Evolutionary conservation across 129 eudicot species (phyloP).

Genomic region (Erigeron canadensis): DNA sequence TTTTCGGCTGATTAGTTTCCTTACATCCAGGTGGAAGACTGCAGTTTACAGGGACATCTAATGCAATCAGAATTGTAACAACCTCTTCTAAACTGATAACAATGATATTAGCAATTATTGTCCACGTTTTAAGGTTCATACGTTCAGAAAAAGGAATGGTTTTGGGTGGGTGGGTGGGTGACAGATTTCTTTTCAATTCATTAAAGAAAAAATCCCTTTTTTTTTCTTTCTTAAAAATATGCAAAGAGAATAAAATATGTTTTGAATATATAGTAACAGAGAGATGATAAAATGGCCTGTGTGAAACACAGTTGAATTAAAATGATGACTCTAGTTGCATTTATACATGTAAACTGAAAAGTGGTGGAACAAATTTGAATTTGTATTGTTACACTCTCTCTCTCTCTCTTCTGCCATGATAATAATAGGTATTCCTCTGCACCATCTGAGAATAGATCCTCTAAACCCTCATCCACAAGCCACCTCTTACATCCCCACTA

Average conservation of each 20-base stretch:
- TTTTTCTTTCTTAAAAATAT: background rate
- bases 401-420: no score
- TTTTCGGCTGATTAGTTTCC: background rate
- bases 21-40: slow-evolving; percentile 62
- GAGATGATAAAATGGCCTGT: slow-evolving; percentile 21
- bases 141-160: background rate
- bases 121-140: slow-evolving; percentile 10
- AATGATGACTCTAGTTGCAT: background rate
- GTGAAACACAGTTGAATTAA: background rate
- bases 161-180: no score
- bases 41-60: slow-evolving; percentile 73
- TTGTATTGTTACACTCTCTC: no score
- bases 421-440: slow-evolving; percentile 35
- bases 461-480: slow-evolving; percentile 32
- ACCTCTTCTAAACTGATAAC: slow-evolving; percentile 12
- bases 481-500: slow-evolving; percentile 12
- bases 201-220: background rate
- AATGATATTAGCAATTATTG: background rate
- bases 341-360: background rate
- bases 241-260: slow-evolving; percentile 22
- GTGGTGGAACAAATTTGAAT: no score
- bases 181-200: background rate
- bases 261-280: slow-evolving; percentile 8
- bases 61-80: slow-evolving; percentile 41
- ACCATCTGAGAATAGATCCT: slow-evolving; percentile 19